phyloP scores from a whole-genome alignment of 257 asterid species.

The Nicotiana noctiflora region DNA sequence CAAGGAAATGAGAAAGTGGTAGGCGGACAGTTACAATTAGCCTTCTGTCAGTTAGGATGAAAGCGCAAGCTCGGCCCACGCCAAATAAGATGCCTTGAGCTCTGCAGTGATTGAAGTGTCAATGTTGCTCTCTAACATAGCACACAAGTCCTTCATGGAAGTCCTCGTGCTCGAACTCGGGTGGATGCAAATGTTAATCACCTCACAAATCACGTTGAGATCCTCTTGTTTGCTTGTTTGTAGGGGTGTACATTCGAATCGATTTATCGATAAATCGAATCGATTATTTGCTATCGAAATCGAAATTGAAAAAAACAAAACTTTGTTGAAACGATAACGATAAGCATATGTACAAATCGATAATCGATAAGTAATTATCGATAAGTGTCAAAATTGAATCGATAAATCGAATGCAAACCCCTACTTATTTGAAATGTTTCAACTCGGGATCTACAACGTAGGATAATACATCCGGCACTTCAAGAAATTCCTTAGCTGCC shows the following conservation, averaged over 20 bases:
- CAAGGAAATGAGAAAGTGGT: background rate
- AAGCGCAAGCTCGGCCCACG: conserved; percentile 94
- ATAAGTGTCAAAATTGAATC: too few relatives aligned
- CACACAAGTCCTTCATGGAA: too few relatives aligned
- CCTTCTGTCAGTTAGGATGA: conserved; percentile 37
- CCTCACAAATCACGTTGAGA: conserved; percentile 64
- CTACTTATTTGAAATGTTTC: conserved; percentile 75
- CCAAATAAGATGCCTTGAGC: conserved; percentile 70
- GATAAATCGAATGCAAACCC: too few relatives aligned
- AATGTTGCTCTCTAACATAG: too few relatives aligned
- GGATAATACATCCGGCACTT: conserved; percentile 41
- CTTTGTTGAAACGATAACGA: too few relatives aligned
- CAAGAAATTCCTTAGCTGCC: conserved; percentile 50
- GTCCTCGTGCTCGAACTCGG: conserved; percentile 8
- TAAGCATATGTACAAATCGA: too few relatives aligned
- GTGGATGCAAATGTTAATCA: conserved; percentile 49
- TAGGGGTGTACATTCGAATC: too few relatives aligned
- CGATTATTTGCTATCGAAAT: too few relatives aligned
- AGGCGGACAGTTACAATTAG: background rate
- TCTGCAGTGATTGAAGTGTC: conserved; percentile 11
- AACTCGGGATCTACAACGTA: conserved; percentile 70
- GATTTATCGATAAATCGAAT: too few relatives aligned
- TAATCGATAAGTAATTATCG: too few relatives aligned
- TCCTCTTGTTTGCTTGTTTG: conserved; percentile 70
- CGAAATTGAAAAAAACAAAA: too few relatives aligned